Evolutionary conservation across 75 land plant species (phyloP), one percentile per base, ranked within the genome.

Genomic region (Cryptomeria japonica): DNA sequence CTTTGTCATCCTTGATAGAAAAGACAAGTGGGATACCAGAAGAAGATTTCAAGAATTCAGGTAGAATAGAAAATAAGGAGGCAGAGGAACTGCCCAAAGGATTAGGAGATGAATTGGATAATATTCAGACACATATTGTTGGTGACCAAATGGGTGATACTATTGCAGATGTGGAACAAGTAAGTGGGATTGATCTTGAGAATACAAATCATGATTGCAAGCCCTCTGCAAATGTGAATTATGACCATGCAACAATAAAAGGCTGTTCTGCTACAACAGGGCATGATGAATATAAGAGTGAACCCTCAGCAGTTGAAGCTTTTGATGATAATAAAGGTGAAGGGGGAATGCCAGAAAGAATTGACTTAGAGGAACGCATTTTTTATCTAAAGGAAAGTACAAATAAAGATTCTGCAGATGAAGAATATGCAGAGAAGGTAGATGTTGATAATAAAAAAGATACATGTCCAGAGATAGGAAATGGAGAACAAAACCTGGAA

Each of bases 351-450:
- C 38, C n/a, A 37, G 87, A 76, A 70, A 31, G 16, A 61, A 75
- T 28, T 41, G 44, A 86, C 34, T 37, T 46, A 38, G 49, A 15
- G 44, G 78, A 86, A 2, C 87, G 9, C 42, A 46, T 32, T n/a
- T 28, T 28, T 36, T 39, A 19, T 70, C 25, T 13, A 80, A 28
- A 64, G 10, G 47, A 28, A 36, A 86, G 22, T 72, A 28, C 41
- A 86, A 73, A 31, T n/a, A 15, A 72, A 77, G 49, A 28, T 32
- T 31, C 87, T 79, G 84, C 25, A 76, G 87, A 14, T 86, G 80
- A 86, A 77, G 87, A 72, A 76, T 44, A 25, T 28, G 13, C 51
- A 42, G 25, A 82, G 32, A 82, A 82, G 51, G 28, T 44, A 44
- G 15, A 82, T 82, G 15, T 22, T 38, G n/a, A 46, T 28, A 46